Conservation (phyloP, 2,329 filamentous ascomycete genomes). For the Rasamsonia emersonii region DNA sequence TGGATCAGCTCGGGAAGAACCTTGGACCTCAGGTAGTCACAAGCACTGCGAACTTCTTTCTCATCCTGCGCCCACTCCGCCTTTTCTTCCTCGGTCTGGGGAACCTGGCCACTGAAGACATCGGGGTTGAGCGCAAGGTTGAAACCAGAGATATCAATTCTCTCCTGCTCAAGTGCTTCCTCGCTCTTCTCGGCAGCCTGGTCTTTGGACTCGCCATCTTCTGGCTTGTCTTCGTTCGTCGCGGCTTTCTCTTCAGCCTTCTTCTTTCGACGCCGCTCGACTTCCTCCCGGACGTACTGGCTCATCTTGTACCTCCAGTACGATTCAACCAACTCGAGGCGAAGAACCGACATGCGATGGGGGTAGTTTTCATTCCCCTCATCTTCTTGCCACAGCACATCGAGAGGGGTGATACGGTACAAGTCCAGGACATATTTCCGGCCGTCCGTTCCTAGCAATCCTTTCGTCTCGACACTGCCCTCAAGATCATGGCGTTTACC, state of each 20-base stretch:
- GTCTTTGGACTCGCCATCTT: slow-evolving; percentile 34
- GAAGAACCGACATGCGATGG: slow-evolving; percentile 90
- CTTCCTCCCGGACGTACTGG: slow-evolving; percentile 74
- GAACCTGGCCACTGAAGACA: slow-evolving; percentile 84
- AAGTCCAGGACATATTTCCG: slow-evolving; percentile 96
- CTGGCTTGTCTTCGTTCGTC: slow-evolving; percentile 27
- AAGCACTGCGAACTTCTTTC: slow-evolving; percentile 75
- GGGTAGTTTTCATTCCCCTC: slow-evolving; percentile 61
- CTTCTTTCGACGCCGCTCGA: slow-evolving; percentile 52
- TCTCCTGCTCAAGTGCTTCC: slow-evolving; percentile 45
- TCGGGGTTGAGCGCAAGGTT: slow-evolving; percentile 87
- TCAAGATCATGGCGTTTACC: slow-evolving; percentile 83
- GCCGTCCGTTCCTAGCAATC: slow-evolving; percentile 90
- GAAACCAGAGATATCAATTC: slow-evolving; percentile 81
- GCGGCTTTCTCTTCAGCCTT: slow-evolving; percentile 31
- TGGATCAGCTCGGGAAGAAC: slow-evolving; percentile 78
- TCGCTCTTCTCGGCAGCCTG: slow-evolving; percentile 35
- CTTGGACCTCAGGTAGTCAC: slow-evolving; percentile 64
- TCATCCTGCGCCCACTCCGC: slow-evolving; percentile 74
- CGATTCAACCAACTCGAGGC: slow-evolving; percentile 80
- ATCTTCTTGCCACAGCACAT: slow-evolving; percentile 84
- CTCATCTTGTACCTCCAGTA: slow-evolving; percentile 80
- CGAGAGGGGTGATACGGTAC: slow-evolving; percentile 87
- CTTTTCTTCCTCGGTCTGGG: slow-evolving; percentile 87
- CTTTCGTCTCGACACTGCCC: slow-evolving; percentile 95